Percentiles rank a stretch among this genome's conserved stretches.
phyloP scores from a whole-genome alignment of 768 basidiomycete species.

The Candolleomyces efflorescens region DNA sequence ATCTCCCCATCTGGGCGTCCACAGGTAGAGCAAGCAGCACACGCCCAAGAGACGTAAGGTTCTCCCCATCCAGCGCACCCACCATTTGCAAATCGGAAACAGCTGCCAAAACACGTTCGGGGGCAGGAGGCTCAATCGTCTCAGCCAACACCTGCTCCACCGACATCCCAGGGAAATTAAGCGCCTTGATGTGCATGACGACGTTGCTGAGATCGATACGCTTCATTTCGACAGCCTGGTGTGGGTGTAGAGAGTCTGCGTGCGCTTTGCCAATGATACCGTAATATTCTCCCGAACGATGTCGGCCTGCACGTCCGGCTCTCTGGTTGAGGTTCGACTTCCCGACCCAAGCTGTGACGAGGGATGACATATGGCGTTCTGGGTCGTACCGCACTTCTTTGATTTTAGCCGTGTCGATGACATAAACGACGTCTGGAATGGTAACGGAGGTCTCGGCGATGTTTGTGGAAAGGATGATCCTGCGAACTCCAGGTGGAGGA shows the following conservation, averaged over 20 bases:
- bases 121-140: slow-evolving; percentile 85
- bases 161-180: slow-evolving; percentile 80
- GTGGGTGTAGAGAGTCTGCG: slow-evolving; percentile 57
- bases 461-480: slow-evolving; percentile 91
- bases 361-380: slow-evolving; percentile 79
- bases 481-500: slow-evolving; percentile 68
- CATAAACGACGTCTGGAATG: slow-evolving; percentile 92
- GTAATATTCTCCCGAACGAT: slow-evolving; percentile 87
- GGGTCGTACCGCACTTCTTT: slow-evolving; percentile 92
- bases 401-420: slow-evolving; percentile 84
- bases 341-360: slow-evolving; percentile 90
- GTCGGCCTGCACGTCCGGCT: slow-evolving; percentile 89
- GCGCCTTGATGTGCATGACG: slow-evolving; percentile 95
- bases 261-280: slow-evolving; percentile 70
- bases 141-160: slow-evolving; percentile 84
- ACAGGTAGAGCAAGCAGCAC: slow-evolving; percentile 88
- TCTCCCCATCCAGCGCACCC: slow-evolving; percentile 75
- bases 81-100: slow-evolving; percentile 78
- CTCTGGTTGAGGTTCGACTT: slow-evolving; percentile 87
- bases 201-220: slow-evolving; percentile 85
- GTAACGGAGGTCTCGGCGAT: slow-evolving; percentile 95
- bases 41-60: slow-evolving; percentile 81
- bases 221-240: slow-evolving; percentile 96
- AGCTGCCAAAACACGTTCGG: slow-evolving; percentile 71
- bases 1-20: slow-evolving; percentile 84